Evolutionary conservation across 2,329 filamentous ascomycete species (phyloP).

Genomic region (Bretziella fagacearum): DNA sequence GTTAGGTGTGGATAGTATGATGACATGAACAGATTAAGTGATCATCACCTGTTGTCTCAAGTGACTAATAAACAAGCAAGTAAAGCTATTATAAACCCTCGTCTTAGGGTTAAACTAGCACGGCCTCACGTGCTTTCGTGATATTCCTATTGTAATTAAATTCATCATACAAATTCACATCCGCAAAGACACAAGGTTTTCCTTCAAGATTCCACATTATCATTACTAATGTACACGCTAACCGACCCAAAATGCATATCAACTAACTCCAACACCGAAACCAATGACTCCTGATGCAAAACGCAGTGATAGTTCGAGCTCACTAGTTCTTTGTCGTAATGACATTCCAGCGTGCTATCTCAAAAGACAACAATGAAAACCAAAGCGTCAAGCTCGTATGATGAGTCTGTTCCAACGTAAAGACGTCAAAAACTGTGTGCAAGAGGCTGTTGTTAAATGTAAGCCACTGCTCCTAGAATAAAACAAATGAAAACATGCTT

Average conservation of each 20-base stretch:
- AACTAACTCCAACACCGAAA: not conserved
- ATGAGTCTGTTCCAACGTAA: not conserved
- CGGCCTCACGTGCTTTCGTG: slow-evolving; percentile 5
- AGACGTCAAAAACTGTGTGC: too few relatives aligned
- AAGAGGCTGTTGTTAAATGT: slow-evolving; percentile 3
- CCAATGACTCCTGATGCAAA: not conserved
- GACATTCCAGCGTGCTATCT: not conserved
- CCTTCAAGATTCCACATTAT: slow-evolving; percentile 6
- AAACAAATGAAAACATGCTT: slow-evolving; percentile 7
- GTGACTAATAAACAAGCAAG: not conserved
- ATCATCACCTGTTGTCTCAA: slow-evolving; percentile 8
- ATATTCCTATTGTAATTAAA: too few relatives aligned
- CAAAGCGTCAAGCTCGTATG: not conserved
- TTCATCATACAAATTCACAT: too few relatives aligned
- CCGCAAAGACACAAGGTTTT: not conserved
- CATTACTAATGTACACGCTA: slow-evolving; percentile 2
- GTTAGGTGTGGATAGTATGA: too few relatives aligned
- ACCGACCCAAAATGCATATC: not conserved
- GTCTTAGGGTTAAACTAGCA: not conserved
- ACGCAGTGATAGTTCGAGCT: not conserved
- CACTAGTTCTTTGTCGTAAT: not conserved
- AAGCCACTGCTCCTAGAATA: not conserved
- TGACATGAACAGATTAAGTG: too few relatives aligned
- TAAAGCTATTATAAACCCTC: not conserved
- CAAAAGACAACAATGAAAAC: not conserved